phyloP scores from a whole-genome alignment of 176 grass and related monocot species.

The Areca catechu region DNA sequence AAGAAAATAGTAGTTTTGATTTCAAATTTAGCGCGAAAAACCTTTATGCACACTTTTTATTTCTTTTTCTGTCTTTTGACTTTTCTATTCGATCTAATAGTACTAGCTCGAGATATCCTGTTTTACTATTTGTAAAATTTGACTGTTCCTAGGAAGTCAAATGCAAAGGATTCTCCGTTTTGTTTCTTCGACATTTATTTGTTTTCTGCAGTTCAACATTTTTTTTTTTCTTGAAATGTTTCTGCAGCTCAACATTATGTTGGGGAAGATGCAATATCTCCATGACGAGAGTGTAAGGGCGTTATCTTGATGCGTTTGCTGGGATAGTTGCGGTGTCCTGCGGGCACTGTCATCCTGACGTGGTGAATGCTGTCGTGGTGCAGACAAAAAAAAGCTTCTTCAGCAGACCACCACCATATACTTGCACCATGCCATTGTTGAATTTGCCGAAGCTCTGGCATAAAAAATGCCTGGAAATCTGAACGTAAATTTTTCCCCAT shows the following conservation, averaged over 20 bases:
- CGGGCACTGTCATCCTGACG: slow-evolving; percentile 82
- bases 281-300: slow-evolving; percentile 75
- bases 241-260: slow-evolving; percentile 74
- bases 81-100: too few species aligned
- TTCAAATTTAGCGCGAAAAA: too few species aligned
- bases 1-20: too few species aligned
- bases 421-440: slow-evolving; percentile 76
- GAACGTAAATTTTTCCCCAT: slow-evolving; percentile 32
- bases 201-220: too few species aligned
- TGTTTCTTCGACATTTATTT: too few species aligned
- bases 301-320: slow-evolving; percentile 85
- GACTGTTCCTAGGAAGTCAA: too few species aligned
- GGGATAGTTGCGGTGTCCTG: slow-evolving; percentile 96
- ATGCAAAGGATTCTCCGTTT: too few species aligned
- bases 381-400: slow-evolving; percentile 85
- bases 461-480: slow-evolving; percentile 95
- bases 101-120: too few species aligned
- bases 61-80: too few species aligned
- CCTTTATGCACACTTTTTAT: too few species aligned
- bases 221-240: background rate
- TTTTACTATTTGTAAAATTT: too few species aligned
- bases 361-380: slow-evolving; percentile 73
- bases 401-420: slow-evolving; percentile 97
- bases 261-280: slow-evolving; percentile 93
- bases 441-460: slow-evolving; percentile 78